Conservation (phyloP, 441 rosid species). For the Gossypium gossypioides region DNA sequence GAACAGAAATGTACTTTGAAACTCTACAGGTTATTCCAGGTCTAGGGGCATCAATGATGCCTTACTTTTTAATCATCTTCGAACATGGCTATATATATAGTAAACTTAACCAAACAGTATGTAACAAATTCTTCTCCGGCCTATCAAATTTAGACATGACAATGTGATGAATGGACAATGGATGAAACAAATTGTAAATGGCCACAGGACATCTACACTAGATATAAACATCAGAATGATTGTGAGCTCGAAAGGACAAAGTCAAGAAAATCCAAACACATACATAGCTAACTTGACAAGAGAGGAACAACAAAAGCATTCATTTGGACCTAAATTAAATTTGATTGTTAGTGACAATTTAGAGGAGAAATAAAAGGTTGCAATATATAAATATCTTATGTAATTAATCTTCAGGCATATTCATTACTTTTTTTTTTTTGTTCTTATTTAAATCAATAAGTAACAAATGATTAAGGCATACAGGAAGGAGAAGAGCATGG, state of each 20-base stretch:
- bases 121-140: neutral
- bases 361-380: neutral
- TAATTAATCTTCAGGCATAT: neutral
- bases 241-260: neutral
- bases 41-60: neutral
- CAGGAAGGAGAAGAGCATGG: neutral
- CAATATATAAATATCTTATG: neutral
- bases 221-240: neutral
- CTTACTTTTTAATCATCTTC: neutral
- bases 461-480: neutral
- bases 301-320: neutral
- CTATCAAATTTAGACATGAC: neutral
- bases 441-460: constrained; percentile 3
- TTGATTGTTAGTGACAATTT: neutral
- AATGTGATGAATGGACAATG: neutral
- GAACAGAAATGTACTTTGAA: neutral
- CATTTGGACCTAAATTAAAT: neutral
- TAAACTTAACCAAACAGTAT: neutral
- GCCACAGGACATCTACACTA: neutral
- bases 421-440: neutral
- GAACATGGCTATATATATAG: neutral
- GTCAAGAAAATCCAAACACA: neutral
- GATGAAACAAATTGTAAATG: neutral
- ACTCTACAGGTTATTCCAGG: neutral
- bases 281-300: neutral